Percentiles rank a stretch among this genome's conserved stretches.
Evolutionary conservation across 768 basidiomycete genomes (phyloP).

Genomic region (Boletus sp.): DNA sequence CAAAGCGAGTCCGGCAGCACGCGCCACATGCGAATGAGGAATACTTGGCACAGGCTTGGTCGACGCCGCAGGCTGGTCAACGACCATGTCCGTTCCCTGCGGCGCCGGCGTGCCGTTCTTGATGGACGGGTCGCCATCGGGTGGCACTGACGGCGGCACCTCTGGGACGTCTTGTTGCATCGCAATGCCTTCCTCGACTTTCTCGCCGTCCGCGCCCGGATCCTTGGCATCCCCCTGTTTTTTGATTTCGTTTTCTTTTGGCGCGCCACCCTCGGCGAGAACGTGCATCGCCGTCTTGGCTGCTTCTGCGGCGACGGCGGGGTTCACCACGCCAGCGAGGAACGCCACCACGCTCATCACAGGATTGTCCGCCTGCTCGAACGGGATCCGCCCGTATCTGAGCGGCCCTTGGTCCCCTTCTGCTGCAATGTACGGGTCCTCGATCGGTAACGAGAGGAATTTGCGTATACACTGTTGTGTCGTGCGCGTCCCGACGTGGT

Average conservation of each 20-base stretch:
- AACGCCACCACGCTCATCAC: conserved; percentile 99
- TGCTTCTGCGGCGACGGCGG: conserved; percentile 88
- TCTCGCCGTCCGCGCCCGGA: conserved; percentile 22
- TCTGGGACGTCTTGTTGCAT: conserved; percentile 33
- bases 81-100: conserved; percentile 43
- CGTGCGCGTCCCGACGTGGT: conserved; percentile 87
- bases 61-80: conserved; percentile 37
- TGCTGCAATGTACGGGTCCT: conserved; percentile 83
- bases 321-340: conserved; percentile 87
- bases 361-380: conserved; percentile 94
- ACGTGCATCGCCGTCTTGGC: conserved; percentile 88
- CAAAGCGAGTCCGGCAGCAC: conserved; percentile 85
- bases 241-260: conserved; percentile 31
- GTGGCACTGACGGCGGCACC: background rate
- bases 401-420: conserved; percentile 76
- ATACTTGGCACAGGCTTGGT: conserved; percentile 37
- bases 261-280: conserved; percentile 60
- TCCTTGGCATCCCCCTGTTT: conserved; percentile 31
- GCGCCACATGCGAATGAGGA: conserved; percentile 70
- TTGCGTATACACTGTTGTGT: conserved; percentile 95
- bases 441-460: conserved; percentile 94
- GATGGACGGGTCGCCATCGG: conserved; percentile 14
- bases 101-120: conserved; percentile 14
- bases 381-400: conserved; percentile 76
- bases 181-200: conserved; percentile 44